Percentiles rank a stretch among this genome's conserved stretches.
phyloP scores from a whole-genome alignment of 2,329 filamentous ascomycete genomes.

The Diaporthe sp. region DNA sequence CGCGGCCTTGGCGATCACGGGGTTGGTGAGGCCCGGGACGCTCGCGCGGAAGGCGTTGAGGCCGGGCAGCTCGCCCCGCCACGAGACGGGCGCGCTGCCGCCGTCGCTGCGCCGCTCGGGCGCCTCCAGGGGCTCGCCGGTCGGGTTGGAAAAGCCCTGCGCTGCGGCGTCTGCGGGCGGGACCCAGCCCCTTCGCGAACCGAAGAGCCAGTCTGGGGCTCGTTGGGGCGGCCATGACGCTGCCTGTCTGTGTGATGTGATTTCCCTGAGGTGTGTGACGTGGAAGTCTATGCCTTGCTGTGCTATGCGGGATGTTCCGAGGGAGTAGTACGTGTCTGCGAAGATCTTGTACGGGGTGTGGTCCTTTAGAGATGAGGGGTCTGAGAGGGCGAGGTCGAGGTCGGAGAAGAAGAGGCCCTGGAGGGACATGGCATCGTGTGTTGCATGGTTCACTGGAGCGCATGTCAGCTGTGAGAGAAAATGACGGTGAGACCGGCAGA shows the following conservation, averaged over 20 bases:
- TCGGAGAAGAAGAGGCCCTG: slow-evolving; percentile 9
- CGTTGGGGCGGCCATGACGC: slow-evolving; percentile 10
- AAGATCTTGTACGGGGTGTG: slow-evolving; percentile 21
- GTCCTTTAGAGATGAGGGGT: not conserved
- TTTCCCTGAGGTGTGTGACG: not conserved
- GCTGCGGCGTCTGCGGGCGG: slow-evolving; percentile 1
- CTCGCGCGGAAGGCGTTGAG: slow-evolving; percentile 11
- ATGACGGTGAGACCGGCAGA: not conserved
- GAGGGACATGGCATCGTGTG: slow-evolving; percentile 11
- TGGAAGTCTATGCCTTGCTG: slow-evolving; percentile 11
- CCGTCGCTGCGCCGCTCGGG: slow-evolving; percentile 6
- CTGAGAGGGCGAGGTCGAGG: not conserved
- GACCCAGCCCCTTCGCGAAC: not conserved
- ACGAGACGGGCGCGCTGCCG: not conserved
- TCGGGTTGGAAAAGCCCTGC: not conserved
- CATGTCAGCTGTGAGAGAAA: not conserved
- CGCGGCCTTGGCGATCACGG: slow-evolving; percentile 1
- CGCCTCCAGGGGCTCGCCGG: not conserved
- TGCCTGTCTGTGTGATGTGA: not conserved
- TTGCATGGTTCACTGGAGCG: not conserved
- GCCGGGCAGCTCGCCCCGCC: not conserved
- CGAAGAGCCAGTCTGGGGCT: slow-evolving; percentile 8
- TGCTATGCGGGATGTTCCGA: not conserved
- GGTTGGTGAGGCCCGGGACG: not conserved
- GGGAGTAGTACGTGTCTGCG: slow-evolving; percentile 16